Evolutionary conservation across 495 filamentous ascomycete genomes (phyloP), one percentile per base, ranked within the genome.

Genomic region (Staphylotrichum longicolle): DNA sequence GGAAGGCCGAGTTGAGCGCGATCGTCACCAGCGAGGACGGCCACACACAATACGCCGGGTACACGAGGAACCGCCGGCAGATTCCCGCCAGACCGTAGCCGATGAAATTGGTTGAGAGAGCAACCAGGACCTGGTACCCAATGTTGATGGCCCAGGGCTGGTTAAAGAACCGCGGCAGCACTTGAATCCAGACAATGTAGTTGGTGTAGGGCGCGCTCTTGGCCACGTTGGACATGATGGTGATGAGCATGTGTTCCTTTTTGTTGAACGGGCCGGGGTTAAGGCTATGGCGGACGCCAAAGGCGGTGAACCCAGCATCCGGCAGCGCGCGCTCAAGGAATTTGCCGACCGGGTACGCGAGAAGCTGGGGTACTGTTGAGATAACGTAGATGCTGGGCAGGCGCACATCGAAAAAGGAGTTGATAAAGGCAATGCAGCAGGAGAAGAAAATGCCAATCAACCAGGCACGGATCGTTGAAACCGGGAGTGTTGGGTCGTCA

Each of bases 51-150:
- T 73, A 73, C 0, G 75, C 69, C 5, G 77, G 77, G 48, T 80
- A 78, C 33, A 86, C 83, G 27, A 86, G 74, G 75, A 83, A 86
- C 37, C 81, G 77, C 14, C 82, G 74, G 52, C 77, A 76, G 60
- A 85, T 67, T 1, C 82, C 82, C 20, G 82, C 79, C 44, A 83
- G 70, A 39, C 78, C 77, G 45, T 82, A 83, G 9, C 82, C 82
- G 39, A 82, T 75, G 46, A 82, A 73, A 64, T 82, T 80, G 9
- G 79, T 82, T 1, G 74, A 70, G 27, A 78, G 63, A 14, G 65
- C 74, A 48, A 78, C 76, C 15, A 77, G 60, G 7, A 82, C 70
- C 57, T 83, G 77, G 62, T 78, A 78, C 6, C 63, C 61, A 33
- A 76, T 67, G 40, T 60, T 66, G 46, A 65, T 68, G 8, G 76